phyloP scores from a whole-genome alignment of 139 green algal species.

The Coccomyxa sp. region DNA sequence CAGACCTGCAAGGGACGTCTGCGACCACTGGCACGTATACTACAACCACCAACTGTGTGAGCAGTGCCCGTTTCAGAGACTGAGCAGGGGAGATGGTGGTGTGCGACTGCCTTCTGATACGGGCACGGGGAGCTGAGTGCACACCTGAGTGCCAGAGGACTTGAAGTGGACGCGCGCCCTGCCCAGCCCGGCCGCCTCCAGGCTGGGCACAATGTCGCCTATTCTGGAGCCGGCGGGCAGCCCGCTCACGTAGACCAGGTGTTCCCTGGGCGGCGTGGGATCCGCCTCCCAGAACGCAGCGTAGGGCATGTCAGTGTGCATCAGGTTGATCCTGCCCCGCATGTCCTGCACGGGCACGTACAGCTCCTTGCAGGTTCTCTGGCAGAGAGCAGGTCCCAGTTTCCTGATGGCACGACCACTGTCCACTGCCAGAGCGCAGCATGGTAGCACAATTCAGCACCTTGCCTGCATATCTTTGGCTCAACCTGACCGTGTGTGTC shows the following conservation, averaged over 20 bases:
- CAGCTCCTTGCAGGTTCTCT: neutral
- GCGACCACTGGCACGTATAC: too few relatives aligned
- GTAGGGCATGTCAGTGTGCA: slow-evolving; percentile 4
- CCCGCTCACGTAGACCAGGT: slow-evolving; percentile 9
- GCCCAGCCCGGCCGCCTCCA: neutral
- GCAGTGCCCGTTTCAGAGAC: neutral
- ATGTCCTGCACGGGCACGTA: neutral
- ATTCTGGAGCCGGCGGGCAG: slow-evolving; percentile 3
- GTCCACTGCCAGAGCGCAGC: neutral
- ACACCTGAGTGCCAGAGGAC: neutral
- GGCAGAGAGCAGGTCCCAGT: neutral
- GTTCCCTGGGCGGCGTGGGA: neutral
- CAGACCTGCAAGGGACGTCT: too few relatives aligned
- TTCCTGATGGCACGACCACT: neutral
- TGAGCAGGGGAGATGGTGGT: neutral
- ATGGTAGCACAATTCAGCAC: neutral
- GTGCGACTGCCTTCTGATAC: neutral
- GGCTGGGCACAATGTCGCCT: neutral
- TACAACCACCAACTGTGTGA: too few relatives aligned
- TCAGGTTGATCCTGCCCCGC: neutral
- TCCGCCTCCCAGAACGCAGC: slow-evolving; percentile 12
- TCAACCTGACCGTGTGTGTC: too few relatives aligned
- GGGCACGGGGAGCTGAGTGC: neutral
- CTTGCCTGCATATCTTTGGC: neutral
- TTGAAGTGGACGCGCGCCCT: neutral